These are phyloP conservation scores for Dioszegia hungarica DNA, from an alignment of 768 basidiomycete genomes.

Conservation along the genomic window DNA sequence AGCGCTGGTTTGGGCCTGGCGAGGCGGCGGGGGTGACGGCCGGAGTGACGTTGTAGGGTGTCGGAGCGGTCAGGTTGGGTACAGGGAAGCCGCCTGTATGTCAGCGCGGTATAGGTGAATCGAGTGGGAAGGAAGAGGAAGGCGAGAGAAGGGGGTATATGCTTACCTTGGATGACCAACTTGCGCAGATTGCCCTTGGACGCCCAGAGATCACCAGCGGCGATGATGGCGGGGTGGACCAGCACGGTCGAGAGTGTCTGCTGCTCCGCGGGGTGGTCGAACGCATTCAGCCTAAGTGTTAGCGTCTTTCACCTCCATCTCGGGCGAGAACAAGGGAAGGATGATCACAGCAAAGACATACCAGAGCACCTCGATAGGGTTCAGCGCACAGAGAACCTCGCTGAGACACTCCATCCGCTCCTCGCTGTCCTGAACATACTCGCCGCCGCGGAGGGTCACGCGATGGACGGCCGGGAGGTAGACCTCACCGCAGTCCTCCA, in stretches of 20 bases:
- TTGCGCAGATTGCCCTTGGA: slow-evolving; percentile 22
- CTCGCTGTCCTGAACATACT: slow-evolving; percentile 38
- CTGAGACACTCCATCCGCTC: slow-evolving; percentile 29
- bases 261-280: slow-evolving; percentile 28
- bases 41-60: slow-evolving; percentile 38
- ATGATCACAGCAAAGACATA: slow-evolving; percentile 10
- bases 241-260: slow-evolving; percentile 36
- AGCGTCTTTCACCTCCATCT: background rate
- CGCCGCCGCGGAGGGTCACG: slow-evolving; percentile 37
- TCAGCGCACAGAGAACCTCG: slow-evolving; percentile 31
- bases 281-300: slow-evolving; percentile 32
- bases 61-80: slow-evolving; percentile 44
- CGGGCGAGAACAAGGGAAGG: background rate
- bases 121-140: background rate
- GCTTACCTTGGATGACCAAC: slow-evolving; percentile 37
- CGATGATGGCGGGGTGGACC: slow-evolving; percentile 40
- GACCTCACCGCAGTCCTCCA: slow-evolving; percentile 2
- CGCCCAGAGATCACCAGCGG: slow-evolving; percentile 32
- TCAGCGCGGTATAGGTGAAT: background rate
- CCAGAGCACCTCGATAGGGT: slow-evolving; percentile 38
- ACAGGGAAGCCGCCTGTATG: slow-evolving; percentile 38
- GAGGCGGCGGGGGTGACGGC: slow-evolving; percentile 35
- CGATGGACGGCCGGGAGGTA: slow-evolving; percentile 25
- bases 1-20: slow-evolving; percentile 18
- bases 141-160: too few species aligned